Evolutionary conservation across 192 early-diverging fungal species (phyloP).

Genomic region (Backusella tarrabulga): DNA sequence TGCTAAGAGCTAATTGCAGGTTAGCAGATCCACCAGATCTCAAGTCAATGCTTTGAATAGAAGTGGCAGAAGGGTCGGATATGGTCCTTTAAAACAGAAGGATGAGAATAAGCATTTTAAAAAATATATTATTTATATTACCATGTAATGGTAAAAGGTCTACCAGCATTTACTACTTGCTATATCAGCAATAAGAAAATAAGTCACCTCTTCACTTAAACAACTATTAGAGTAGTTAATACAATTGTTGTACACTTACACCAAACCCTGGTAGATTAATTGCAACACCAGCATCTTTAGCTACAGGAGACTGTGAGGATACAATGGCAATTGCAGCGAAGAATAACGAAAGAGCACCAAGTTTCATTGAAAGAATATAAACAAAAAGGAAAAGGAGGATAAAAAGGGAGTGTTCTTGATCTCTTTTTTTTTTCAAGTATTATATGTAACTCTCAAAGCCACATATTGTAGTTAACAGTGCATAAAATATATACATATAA

Average conservation of each 20-base stretch:
- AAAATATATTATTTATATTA: neutral
- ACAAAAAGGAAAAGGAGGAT: neutral
- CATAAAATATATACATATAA: neutral
- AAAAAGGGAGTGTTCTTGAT: neutral
- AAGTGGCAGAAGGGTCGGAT: neutral
- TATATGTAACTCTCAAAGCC: neutral
- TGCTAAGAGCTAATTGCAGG: neutral
- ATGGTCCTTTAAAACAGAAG: neutral
- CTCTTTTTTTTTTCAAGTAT: neutral
- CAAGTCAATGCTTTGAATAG: slow-evolving; percentile 4
- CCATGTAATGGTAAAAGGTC: neutral
- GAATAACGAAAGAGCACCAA: neutral
- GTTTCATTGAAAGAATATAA: neutral
- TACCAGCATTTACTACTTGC: neutral
- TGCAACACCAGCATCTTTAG: neutral
- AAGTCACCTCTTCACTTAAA: neutral
- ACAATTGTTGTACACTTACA: neutral
- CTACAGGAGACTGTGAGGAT: neutral
- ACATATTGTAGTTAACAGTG: neutral
- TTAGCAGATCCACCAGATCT: slow-evolving; percentile 5
- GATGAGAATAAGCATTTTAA: neutral
- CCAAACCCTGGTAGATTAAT: neutral
- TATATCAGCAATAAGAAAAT: neutral
- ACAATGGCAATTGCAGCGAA: neutral
- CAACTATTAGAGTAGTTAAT: neutral